Conservation (phyloP, 129 eudicot genomes). For the Rutidosis leptorrhynchoides region DNA sequence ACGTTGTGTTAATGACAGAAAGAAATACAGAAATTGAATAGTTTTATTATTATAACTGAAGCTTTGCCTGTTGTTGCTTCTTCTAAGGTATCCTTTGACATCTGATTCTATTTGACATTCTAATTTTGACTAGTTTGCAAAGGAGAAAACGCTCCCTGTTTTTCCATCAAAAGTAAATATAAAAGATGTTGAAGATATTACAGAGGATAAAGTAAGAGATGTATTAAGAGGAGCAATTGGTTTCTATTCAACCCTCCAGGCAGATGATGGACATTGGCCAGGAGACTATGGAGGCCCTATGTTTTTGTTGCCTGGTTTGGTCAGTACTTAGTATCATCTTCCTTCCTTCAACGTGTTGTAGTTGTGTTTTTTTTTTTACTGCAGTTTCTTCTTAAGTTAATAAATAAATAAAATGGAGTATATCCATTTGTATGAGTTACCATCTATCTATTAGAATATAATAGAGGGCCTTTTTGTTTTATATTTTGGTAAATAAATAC, state of each 20-base stretch:
- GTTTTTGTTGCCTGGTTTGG: conserved; percentile 94
- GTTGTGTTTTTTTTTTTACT: too few species aligned
- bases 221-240: conserved; percentile 72
- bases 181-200: conserved; percentile 62
- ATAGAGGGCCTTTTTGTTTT: neutral
- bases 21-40: conserved; percentile 3
- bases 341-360: too few species aligned
- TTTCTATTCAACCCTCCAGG: conserved; percentile 86
- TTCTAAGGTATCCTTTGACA: conserved; percentile 16
- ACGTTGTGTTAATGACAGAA: neutral
- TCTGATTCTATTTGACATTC: conserved; percentile 16
- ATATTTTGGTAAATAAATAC: conserved; percentile 8
- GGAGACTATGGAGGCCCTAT: conserved; percentile 97
- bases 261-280: conserved; percentile 94
- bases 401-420: conserved; percentile 9
- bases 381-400: conserved; percentile 3
- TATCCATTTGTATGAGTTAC: conserved; percentile 1
- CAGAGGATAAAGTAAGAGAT: conserved; percentile 56
- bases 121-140: conserved; percentile 66
- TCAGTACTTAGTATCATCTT: conserved; percentile 38
- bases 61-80: conserved; percentile 14
- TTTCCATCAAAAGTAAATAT: conserved; percentile 67
- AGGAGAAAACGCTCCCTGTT: conserved; percentile 49
- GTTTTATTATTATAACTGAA: conserved; percentile 11
- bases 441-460: conserved; percentile 9